These are phyloP conservation scores for Debaryomyces fabryi DNA, from an alignment of 1,139 yeast species.

Conservation along the genomic window DNA sequence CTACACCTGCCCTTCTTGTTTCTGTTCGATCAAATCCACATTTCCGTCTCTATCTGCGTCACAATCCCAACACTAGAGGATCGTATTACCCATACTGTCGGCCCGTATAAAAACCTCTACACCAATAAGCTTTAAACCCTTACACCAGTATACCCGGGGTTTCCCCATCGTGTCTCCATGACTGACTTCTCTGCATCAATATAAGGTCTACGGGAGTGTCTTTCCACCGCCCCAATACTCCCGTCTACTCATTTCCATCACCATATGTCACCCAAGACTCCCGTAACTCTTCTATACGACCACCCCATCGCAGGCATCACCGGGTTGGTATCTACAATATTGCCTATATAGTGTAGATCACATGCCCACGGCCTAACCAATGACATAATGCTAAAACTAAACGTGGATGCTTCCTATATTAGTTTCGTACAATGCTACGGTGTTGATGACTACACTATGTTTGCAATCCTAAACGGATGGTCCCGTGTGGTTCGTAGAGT, in stretches of 20 bases:
- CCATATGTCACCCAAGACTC: background rate
- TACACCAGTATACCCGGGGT: background rate
- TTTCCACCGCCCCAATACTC: background rate
- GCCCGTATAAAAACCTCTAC: background rate
- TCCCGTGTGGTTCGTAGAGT: background rate
- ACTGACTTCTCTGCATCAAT: background rate
- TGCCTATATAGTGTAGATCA: conserved; percentile 4
- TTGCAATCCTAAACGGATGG: background rate
- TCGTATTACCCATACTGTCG: background rate
- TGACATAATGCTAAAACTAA: background rate
- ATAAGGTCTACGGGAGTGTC: background rate
- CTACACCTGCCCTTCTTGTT: background rate
- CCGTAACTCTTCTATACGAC: too few species aligned
- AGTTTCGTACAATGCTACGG: background rate
- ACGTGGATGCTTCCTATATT: background rate
- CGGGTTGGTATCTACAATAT: background rate
- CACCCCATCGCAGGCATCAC: background rate
- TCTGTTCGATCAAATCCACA: background rate
- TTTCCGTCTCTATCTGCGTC: background rate
- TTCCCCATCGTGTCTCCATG: background rate
- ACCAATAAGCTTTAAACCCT: background rate
- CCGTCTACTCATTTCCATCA: background rate
- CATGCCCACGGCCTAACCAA: background rate
- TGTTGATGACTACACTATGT: background rate
- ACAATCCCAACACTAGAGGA: background rate